Evolutionary conservation across 2,329 filamentous ascomycete genomes (phyloP).

Genomic region (Diplodia mutila): DNA sequence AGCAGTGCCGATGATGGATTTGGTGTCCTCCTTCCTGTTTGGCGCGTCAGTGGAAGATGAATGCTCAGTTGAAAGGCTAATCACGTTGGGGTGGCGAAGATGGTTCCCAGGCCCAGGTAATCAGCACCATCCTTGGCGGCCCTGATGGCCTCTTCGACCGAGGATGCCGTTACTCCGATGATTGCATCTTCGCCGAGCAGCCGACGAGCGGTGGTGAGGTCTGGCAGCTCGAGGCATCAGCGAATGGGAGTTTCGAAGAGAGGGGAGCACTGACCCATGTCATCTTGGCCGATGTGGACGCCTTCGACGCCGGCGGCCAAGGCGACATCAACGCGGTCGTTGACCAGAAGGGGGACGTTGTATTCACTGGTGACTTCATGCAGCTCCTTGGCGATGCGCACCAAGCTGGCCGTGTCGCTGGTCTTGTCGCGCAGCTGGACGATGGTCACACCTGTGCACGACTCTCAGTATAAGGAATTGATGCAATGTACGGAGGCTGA

Average conservation of each 20-base stretch:
- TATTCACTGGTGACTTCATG: conserved; percentile 70
- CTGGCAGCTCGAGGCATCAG: conserved; percentile 42
- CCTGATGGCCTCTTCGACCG: conserved; percentile 69
- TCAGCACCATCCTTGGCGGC: conserved; percentile 79
- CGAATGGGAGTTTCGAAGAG: not conserved
- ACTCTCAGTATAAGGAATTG: conserved; percentile 14
- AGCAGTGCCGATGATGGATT: conserved; percentile 74
- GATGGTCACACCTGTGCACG: conserved; percentile 65
- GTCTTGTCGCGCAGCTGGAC: conserved; percentile 93
- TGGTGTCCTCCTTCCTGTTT: conserved; percentile 82
- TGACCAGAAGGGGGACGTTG: conserved; percentile 82
- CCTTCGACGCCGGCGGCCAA: conserved; percentile 85
- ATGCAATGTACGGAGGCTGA: conserved; percentile 1
- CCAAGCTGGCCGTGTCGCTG: conserved; percentile 71
- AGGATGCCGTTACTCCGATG: conserved; percentile 86
- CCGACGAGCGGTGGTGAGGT: conserved; percentile 66
- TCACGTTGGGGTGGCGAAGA: conserved; percentile 81
- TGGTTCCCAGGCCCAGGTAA: conserved; percentile 88
- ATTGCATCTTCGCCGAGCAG: conserved; percentile 78
- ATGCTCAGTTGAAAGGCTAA: not conserved
- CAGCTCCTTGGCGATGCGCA: conserved; percentile 71
- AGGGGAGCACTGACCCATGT: conserved; percentile 63
- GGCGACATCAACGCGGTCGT: conserved; percentile 89
- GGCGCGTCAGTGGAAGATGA: not conserved
- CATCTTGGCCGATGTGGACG: conserved; percentile 93